phyloP scores from a whole-genome alignment of 2,329 filamentous ascomycete species.

The Myrmaecium sp. region DNA sequence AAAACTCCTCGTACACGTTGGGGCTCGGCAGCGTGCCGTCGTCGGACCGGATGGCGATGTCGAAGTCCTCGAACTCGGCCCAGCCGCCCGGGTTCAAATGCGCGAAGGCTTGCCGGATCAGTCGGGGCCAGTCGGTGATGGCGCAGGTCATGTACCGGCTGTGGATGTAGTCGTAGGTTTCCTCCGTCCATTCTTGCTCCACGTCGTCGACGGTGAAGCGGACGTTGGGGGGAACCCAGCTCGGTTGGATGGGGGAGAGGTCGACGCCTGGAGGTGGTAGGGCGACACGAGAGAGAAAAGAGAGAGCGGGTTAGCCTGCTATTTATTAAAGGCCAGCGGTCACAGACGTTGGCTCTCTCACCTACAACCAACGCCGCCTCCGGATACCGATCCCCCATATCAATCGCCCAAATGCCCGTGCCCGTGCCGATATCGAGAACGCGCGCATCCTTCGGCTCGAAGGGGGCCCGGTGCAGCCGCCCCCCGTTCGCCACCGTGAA shows the following conservation, averaged over 20 bases:
- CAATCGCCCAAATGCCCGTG: constrained; percentile 14
- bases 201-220: constrained; percentile 46
- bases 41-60: constrained; percentile 21
- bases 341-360: constrained; percentile 20
- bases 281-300: too few relatives aligned
- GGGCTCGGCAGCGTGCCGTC: constrained; percentile 16
- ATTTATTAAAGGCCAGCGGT: too few relatives aligned
- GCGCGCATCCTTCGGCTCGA: constrained; percentile 3
- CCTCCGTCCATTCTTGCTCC: constrained; percentile 37
- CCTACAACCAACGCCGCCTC: constrained; percentile 11
- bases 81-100: constrained; percentile 29
- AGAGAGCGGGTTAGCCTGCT: too few relatives aligned
- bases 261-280: constrained; percentile 17
- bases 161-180: constrained; percentile 41
- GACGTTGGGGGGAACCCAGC: constrained; percentile 40
- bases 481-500: constrained; percentile 17
- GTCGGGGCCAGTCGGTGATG: constrained; percentile 33
- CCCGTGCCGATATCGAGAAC: constrained; percentile 12
- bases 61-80: constrained; percentile 31
- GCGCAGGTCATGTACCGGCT: constrained; percentile 32
- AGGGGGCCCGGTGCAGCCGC: constrained; percentile 8
- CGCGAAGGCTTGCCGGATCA: constrained; percentile 33
- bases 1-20: constrained; percentile 18
- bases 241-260: constrained; percentile 3
- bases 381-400: constrained; percentile 13